Evolutionary conservation across 352 stramenopile species (phyloP).

Genomic region (Phytophthora fragariaefolia): DNA sequence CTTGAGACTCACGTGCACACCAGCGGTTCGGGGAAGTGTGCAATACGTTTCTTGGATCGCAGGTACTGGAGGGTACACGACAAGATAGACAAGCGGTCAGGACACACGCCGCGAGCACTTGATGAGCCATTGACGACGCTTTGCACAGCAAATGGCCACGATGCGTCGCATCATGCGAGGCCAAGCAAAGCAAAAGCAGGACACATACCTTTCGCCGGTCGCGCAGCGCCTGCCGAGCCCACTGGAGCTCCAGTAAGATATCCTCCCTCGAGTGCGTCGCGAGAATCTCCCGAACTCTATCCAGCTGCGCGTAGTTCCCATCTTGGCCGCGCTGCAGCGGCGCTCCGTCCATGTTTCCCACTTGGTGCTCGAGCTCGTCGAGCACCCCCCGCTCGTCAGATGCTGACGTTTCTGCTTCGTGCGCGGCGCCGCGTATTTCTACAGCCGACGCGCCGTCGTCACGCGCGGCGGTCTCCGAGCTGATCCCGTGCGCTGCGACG

Average conservation of each 20-base stretch:
- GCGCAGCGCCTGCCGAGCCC: constrained; percentile 50
- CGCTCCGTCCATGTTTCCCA: constrained; percentile 24
- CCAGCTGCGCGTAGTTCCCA: constrained; percentile 23
- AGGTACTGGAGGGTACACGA: constrained; percentile 39
- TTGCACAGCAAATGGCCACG: constrained; percentile 6
- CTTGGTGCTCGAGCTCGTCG: constrained; percentile 23
- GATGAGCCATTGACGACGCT: constrained; percentile 12
- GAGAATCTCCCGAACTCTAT: constrained; percentile 48
- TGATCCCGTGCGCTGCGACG: constrained; percentile 8
- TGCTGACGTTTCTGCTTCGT: constrained; percentile 36
- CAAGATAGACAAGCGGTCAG: constrained; percentile 21
- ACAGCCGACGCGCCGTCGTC: constrained; percentile 26
- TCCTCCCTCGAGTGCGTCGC: constrained; percentile 54
- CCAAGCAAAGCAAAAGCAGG: background rate
- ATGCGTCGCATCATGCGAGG: too few species aligned
- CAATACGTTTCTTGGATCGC: constrained; percentile 31
- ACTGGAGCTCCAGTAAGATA: constrained; percentile 64
- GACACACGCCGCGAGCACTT: background rate
- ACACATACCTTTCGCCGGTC: constrained; percentile 51
- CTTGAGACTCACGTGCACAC: constrained; percentile 17
- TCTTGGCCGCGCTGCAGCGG: constrained; percentile 16
- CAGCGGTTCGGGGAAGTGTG: constrained; percentile 9
- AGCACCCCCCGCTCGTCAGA: constrained; percentile 1
- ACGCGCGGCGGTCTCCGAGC: constrained; percentile 16
- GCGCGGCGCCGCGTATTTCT: constrained; percentile 32